Evolutionary conservation across 169 alveolate genomes (phyloP).

Genomic region (Plasmodium gaboni): DNA sequence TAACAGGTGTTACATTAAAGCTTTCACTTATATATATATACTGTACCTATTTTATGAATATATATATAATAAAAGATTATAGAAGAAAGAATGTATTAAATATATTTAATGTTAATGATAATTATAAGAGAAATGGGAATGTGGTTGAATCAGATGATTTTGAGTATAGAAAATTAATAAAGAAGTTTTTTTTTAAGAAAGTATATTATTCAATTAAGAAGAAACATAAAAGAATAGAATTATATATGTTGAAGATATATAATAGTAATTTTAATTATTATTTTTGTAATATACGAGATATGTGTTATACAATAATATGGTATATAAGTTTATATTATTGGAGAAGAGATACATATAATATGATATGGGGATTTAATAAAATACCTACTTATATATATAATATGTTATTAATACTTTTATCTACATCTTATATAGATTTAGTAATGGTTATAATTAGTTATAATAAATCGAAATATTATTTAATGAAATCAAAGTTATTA

Average conservation of each 20-base stretch:
- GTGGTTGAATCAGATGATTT: constrained; percentile 54
- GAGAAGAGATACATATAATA: constrained; percentile 67
- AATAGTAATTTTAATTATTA: constrained; percentile 54
- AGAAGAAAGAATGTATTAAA: constrained; percentile 12
- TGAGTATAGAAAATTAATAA: constrained; percentile 66
- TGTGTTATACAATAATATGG: constrained; percentile 49
- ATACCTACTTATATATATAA: constrained; percentile 60
- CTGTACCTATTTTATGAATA: constrained; percentile 31
- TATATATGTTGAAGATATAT: constrained; percentile 68
- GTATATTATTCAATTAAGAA: constrained; percentile 52
- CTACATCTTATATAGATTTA: constrained; percentile 70
- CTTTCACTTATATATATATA: constrained; percentile 35
- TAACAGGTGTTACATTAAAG: constrained; percentile 47
- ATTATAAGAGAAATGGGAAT: neutral
- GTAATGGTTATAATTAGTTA: constrained; percentile 59
- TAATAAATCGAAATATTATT: constrained; percentile 35
- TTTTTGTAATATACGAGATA: constrained; percentile 58
- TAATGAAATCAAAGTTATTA: constrained; percentile 67
- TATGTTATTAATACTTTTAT: constrained; percentile 57
- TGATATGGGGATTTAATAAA: constrained; percentile 49
- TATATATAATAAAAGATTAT: constrained; percentile 22
- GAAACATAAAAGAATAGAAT: constrained; percentile 41
- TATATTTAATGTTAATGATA: constrained; percentile 4
- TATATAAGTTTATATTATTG: constrained; percentile 65
- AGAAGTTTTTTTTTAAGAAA: constrained; percentile 63